Evolutionary conservation across 768 basidiomycete genomes (phyloP).

Genomic region (Dentipellis sp.): DNA sequence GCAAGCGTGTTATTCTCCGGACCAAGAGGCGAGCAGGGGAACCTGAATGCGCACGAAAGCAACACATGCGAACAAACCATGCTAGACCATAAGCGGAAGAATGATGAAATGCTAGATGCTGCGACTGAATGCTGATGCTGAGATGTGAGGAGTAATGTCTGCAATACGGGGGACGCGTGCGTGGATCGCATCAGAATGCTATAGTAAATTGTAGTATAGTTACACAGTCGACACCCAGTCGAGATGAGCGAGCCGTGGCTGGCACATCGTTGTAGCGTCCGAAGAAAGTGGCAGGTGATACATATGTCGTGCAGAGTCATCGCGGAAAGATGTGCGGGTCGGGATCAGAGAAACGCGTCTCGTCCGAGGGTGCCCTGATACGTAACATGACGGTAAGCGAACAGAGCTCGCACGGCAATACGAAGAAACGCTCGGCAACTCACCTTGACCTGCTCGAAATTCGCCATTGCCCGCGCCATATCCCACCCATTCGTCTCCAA

Average conservation of each 20-base stretch:
- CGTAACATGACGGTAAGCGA: conserved; percentile 1
- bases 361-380: conserved; percentile 17
- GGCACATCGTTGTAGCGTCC: neutral
- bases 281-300: neutral
- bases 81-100: neutral
- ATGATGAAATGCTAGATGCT: neutral
- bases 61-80: neutral
- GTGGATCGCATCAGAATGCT: neutral
- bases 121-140: neutral
- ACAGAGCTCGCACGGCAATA: conserved; percentile 19
- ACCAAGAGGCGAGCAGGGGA: no score
- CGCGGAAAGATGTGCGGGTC: neutral
- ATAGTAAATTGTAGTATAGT: neutral
- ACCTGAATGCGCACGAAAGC: no score
- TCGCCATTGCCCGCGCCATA: conserved; percentile 64
- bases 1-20: no score
- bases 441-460: conserved; percentile 87
- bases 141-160: neutral
- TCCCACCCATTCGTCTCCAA: conserved; percentile 82
- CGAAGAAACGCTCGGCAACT: conserved; percentile 45
- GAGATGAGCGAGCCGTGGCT: neutral
- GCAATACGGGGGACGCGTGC: neutral
- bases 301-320: neutral
- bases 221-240: neutral
- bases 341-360: conserved; percentile 18